Evolutionary conservation across 441 rosid genomes (phyloP).

Genomic region (Theobroma grandiflorum): DNA sequence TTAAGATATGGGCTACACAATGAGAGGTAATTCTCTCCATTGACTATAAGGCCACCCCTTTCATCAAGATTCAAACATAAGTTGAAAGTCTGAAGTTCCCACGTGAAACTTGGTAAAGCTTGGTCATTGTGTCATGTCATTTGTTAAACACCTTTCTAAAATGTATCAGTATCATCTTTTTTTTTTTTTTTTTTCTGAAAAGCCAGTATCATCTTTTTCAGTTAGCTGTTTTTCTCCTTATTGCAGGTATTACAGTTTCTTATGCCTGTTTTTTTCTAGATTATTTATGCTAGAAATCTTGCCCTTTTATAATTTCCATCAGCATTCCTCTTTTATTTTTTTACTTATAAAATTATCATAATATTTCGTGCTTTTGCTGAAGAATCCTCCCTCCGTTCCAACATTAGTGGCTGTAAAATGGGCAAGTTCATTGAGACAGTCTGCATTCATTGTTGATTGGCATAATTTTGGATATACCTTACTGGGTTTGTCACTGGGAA

Average conservation of each 20-base stretch:
- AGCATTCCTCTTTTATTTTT: constrained; percentile 7
- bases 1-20: background rate
- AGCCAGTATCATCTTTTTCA: background rate
- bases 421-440: constrained; percentile 83
- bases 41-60: background rate
- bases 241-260: background rate
- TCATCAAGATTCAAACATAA: background rate
- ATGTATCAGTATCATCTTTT: background rate
- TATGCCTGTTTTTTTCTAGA: constrained; percentile 16
- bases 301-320: background rate
- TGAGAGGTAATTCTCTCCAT: background rate
- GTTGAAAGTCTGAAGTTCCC: constrained; percentile 1
- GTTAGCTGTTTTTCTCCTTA: background rate
- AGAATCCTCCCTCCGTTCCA: constrained; percentile 99
- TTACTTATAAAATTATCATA: background rate
- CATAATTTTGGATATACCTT: constrained; percentile 97
- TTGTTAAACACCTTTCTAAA: background rate
- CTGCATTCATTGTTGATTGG: constrained; percentile 89
- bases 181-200: background rate
- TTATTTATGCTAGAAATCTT: background rate
- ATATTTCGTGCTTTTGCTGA: constrained; percentile 29
- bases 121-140: constrained; percentile 2
- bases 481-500: constrained; percentile 86
- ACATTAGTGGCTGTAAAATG: constrained; percentile 87
- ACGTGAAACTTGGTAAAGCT: background rate